Evolutionary conservation across 2,329 filamentous ascomycete genomes (phyloP).

Genomic region (Albifimbria verrucaria): DNA sequence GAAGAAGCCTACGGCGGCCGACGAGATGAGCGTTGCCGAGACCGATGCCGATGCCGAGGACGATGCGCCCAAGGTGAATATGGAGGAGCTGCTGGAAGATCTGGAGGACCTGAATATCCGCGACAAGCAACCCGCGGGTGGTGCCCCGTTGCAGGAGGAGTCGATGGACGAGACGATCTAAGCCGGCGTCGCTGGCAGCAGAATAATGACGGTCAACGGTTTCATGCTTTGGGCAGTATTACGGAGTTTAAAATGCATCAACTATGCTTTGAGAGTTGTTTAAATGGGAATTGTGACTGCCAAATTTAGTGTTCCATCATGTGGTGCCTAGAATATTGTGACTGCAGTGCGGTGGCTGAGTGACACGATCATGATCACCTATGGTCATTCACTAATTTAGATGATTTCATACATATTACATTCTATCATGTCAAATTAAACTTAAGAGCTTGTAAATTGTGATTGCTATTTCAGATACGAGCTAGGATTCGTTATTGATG

Average conservation of each 20-base stretch:
- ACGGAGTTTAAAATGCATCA: background rate
- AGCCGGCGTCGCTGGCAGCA: background rate
- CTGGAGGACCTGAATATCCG: conserved; percentile 69
- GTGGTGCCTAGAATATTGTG: too few relatives aligned
- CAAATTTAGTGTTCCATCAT: too few relatives aligned
- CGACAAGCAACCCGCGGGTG: background rate
- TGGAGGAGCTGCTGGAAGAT: conserved; percentile 85
- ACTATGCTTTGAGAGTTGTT: too few relatives aligned
- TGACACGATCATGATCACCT: too few relatives aligned
- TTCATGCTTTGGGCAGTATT: background rate
- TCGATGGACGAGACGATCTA: conserved; percentile 45
- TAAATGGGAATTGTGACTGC: too few relatives aligned
- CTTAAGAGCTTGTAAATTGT: too few relatives aligned
- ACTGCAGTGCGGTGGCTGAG: too few relatives aligned
- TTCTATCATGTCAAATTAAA: too few relatives aligned
- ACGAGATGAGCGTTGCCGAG: conserved; percentile 67
- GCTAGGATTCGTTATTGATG: too few relatives aligned
- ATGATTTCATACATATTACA: too few relatives aligned
- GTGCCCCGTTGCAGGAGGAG: background rate
- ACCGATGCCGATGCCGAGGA: conserved; percentile 59
- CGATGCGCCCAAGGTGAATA: conserved; percentile 66
- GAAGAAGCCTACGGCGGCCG: conserved; percentile 44
- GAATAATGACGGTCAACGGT: background rate
- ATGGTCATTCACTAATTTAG: too few relatives aligned
- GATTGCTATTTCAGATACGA: too few relatives aligned